phyloP scores from a whole-genome alignment of 148 eudicot genomes.

The Nepenthes mirabilis region DNA sequence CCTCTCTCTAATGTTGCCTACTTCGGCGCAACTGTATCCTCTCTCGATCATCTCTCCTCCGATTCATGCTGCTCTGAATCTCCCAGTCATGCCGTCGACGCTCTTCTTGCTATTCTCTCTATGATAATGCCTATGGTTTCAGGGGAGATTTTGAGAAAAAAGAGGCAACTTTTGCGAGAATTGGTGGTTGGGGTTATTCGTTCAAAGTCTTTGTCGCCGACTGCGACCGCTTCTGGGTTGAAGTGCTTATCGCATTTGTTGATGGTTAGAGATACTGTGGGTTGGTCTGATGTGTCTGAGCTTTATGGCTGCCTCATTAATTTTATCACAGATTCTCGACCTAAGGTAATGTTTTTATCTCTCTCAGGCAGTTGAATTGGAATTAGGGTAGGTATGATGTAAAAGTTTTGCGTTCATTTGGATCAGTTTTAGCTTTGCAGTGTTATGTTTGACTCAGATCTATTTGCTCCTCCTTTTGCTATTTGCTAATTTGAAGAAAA shows the following conservation, averaged over 20 bases:
- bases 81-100: constrained; percentile 27
- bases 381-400: background rate
- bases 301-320: constrained; percentile 33
- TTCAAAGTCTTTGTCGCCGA: constrained; percentile 11
- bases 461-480: too few relatives aligned
- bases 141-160: constrained; percentile 25
- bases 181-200: constrained; percentile 25
- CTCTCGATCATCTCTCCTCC: constrained; percentile 40
- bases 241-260: constrained; percentile 39
- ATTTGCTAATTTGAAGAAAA: too few relatives aligned
- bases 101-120: constrained; percentile 41
- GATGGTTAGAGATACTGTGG: constrained; percentile 20
- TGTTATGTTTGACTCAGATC: too few relatives aligned
- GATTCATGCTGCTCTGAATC: constrained; percentile 10
- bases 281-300: constrained; percentile 36
- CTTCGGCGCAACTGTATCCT: constrained; percentile 57
- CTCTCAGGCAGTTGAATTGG: background rate
- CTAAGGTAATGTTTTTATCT: constrained; percentile 33
- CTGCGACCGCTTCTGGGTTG: constrained; percentile 27
- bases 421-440: background rate
- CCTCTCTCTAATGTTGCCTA: constrained; percentile 51
- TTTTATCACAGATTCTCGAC: constrained; percentile 33
- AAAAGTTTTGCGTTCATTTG: background rate
- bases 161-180: constrained; percentile 22
- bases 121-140: constrained; percentile 31